These are phyloP conservation scores for Puccinia coronata DNA, from an alignment of 1,284 basidiomycete species.

Conservation along the genomic window DNA sequence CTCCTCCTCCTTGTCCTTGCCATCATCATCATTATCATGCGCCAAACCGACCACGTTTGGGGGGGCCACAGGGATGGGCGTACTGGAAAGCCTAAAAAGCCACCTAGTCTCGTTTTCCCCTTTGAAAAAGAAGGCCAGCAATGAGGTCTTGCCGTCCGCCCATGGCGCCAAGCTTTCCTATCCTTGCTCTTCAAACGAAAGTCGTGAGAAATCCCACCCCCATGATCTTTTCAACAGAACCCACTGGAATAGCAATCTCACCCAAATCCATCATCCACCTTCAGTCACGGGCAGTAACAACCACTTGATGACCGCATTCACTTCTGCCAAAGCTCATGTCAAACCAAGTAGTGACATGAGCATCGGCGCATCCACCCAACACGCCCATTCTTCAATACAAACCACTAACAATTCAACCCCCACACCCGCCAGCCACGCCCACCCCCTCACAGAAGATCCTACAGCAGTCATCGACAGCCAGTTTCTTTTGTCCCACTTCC, in stretches of 20 bases:
- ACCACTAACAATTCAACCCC: background rate
- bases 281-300: background rate
- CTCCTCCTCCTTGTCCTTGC: too few species aligned
- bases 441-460: background rate
- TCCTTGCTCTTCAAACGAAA: constrained; percentile 16
- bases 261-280: background rate
- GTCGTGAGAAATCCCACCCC: constrained; percentile 3
- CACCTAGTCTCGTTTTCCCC: background rate
- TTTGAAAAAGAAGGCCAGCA: constrained; percentile 40
- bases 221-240: constrained; percentile 2
- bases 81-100: constrained; percentile 28
- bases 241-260: constrained; percentile 7
- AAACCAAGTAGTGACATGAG: constrained; percentile 3
- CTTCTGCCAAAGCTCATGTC: background rate
- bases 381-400: too few species aligned
- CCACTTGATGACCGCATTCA: background rate
- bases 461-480: background rate
- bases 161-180: constrained; percentile 6
- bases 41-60: background rate
- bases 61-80: background rate
- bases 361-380: constrained; percentile 22
- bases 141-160: constrained; percentile 8
- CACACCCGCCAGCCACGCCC: background rate
- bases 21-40: constrained; percentile 11
- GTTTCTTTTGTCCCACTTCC: constrained; percentile 14